Evolutionary conservation across 2,329 filamentous ascomycete species (phyloP).

Genomic region (Truncatella angustata): DNA sequence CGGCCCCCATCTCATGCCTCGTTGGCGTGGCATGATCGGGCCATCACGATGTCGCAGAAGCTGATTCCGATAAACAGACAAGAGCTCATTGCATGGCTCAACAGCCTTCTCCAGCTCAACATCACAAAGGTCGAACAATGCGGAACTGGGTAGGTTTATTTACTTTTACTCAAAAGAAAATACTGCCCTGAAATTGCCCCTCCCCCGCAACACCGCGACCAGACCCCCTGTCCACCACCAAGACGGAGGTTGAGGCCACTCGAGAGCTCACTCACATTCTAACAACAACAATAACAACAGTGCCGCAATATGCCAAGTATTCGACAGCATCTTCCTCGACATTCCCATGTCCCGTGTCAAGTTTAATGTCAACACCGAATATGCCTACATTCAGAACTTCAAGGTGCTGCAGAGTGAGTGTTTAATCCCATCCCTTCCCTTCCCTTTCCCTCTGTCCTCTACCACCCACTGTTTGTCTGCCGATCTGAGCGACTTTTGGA

Average conservation of each 20-base stretch:
- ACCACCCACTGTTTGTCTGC: no score
- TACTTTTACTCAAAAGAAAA: no score
- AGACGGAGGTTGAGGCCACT: no score
- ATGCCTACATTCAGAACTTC: slow-evolving; percentile 97
- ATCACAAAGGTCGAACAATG: slow-evolving; percentile 99
- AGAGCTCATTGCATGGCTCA: slow-evolving; percentile 94
- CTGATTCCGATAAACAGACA: slow-evolving; percentile 63
- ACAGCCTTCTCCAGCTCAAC: slow-evolving; percentile 96
- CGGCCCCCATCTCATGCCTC: neutral
- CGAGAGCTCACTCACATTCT: neutral
- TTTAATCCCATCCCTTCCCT: neutral
- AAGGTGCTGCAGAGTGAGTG: slow-evolving; percentile 93
- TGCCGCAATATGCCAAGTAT: slow-evolving; percentile 93
- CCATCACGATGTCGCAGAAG: no score
- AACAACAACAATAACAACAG: slow-evolving; percentile 48
- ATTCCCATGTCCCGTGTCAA: slow-evolving; percentile 94
- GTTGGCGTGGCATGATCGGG: no score
- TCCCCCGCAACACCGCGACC: slow-evolving; percentile 28
- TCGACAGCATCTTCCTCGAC: slow-evolving; percentile 96
- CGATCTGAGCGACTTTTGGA: no score
- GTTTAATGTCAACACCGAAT: slow-evolving; percentile 97
- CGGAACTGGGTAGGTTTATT: slow-evolving; percentile 91
- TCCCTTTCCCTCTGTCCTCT: no score
- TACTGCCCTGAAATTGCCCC: slow-evolving; percentile 32
- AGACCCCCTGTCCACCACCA: no score